These are phyloP conservation scores for Suhomyces sp. DNA, from an alignment of 805 yeast genomes.

Conservation along the genomic window DNA sequence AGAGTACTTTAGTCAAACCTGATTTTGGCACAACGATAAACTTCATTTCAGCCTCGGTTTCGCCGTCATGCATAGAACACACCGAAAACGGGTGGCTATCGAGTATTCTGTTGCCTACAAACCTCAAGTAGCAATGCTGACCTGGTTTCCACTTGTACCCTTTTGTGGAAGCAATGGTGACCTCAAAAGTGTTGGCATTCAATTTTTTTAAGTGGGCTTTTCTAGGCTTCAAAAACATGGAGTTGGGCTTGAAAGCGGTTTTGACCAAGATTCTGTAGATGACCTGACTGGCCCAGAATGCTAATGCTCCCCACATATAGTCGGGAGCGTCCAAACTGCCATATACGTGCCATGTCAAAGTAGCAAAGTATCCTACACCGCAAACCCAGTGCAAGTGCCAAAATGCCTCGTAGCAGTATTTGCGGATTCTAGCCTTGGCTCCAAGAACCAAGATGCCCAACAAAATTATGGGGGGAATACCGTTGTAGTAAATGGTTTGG, in stretches of 20 bases:
- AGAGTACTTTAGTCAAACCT: constrained; percentile 45
- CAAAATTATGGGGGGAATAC: constrained; percentile 48
- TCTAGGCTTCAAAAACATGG: constrained; percentile 38
- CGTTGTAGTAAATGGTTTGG: constrained; percentile 32
- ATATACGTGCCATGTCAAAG: constrained; percentile 45
- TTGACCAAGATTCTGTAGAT: constrained; percentile 45
- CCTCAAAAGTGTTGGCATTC: constrained; percentile 25
- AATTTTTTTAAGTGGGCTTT: constrained; percentile 28
- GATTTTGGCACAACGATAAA: constrained; percentile 44
- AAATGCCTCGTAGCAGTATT: constrained; percentile 44
- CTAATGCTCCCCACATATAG: constrained; percentile 50
- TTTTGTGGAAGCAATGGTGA: constrained; percentile 32
- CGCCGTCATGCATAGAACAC: constrained; percentile 26
- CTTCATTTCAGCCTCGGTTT: constrained; percentile 29
- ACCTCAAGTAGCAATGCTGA: constrained; percentile 52
- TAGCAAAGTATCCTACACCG: constrained; percentile 47
- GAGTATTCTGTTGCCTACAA: constrained; percentile 40
- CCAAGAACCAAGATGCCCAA: constrained; percentile 42
- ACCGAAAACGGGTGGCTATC: constrained; percentile 61
- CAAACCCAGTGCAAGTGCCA: constrained; percentile 52
- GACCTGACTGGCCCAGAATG: constrained; percentile 49
- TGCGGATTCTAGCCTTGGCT: constrained; percentile 41
- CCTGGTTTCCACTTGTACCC: constrained; percentile 50
- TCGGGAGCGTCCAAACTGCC: constrained; percentile 32
- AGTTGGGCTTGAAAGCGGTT: constrained; percentile 45